Conservation (phyloP, 495 filamentous ascomycete genomes). For the Penicillium samsonianum region DNA sequence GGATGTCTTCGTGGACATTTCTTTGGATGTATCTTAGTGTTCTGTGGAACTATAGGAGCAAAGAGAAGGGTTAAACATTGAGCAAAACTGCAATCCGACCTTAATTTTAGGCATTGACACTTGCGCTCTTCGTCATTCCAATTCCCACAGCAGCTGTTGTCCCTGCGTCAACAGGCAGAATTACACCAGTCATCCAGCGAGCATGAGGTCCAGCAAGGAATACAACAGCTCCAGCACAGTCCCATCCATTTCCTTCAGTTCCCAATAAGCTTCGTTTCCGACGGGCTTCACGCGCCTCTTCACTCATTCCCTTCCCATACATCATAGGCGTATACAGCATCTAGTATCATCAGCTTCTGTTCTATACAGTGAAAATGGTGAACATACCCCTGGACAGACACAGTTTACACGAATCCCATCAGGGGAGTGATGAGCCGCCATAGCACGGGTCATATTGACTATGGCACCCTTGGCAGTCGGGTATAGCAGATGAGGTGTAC, state of each 20-base stretch:
- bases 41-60: background rate
- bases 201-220: constrained; percentile 51
- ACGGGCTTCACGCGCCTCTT: constrained; percentile 48
- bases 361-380: background rate
- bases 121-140: constrained; percentile 30
- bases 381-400: constrained; percentile 53
- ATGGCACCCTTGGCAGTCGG: constrained; percentile 62
- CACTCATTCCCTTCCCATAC: constrained; percentile 52
- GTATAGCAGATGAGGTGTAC: constrained; percentile 60
- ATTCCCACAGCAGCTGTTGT: constrained; percentile 41
- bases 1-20: too few species aligned
- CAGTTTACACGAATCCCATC: constrained; percentile 60
- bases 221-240: constrained; percentile 37
- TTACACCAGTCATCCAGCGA: constrained; percentile 52
- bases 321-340: constrained; percentile 66
- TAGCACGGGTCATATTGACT: constrained; percentile 59
- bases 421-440: constrained; percentile 57
- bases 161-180: constrained; percentile 53
- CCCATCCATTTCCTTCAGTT: constrained; percentile 58
- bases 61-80: background rate
- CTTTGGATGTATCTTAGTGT: too few species aligned
- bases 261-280: constrained; percentile 51
- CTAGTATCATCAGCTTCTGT: constrained; percentile 6
- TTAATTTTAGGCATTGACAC: constrained; percentile 21
- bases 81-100: background rate